A percentile compares a stretch with the other conserved stretches of the same genome.
Conservation (phyloP, 2,329 filamentous ascomycete species). For the Penicillium sp. region DNA sequence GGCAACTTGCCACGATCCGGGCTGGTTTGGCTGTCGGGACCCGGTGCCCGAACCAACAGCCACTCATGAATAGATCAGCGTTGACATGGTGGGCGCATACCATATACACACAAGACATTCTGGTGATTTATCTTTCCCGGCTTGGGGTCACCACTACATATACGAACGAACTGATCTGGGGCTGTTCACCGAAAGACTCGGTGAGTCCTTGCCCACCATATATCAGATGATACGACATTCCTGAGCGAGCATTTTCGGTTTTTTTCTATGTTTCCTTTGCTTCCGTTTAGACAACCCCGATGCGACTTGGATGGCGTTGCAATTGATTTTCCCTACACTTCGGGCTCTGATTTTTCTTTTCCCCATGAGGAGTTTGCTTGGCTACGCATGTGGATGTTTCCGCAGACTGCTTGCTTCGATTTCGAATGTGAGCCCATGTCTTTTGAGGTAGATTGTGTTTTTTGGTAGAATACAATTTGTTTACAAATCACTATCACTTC, state of each 20-base stretch:
- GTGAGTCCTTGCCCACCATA: not conserved
- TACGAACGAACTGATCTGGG: not conserved
- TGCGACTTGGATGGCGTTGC: constrained; percentile 3
- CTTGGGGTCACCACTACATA: not conserved
- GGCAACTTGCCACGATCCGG: constrained; percentile 13
- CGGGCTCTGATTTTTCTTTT: not conserved
- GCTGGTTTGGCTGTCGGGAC: constrained; percentile 19
- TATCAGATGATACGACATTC: constrained; percentile 3
- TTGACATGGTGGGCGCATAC: not conserved
- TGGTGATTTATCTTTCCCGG: not conserved
- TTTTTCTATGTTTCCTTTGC: not conserved
- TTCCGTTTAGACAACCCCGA: not conserved
- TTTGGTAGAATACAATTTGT: not conserved
- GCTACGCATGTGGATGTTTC: not conserved
- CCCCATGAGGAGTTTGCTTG: not conserved
- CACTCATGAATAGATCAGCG: not conserved
- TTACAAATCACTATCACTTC: not conserved
- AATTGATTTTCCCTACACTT: not conserved
- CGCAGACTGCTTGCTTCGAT: not conserved
- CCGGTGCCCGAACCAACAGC: constrained; percentile 2
- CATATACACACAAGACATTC: constrained; percentile 2
- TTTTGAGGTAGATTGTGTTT: not conserved
- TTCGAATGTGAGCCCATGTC: not conserved
- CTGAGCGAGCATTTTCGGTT: constrained; percentile 5
- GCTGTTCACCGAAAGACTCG: not conserved